Percentiles rank a stretch among this genome's conserved stretches.
phyloP scores from a whole-genome alignment of 306 rosid genomes.

The Lathyrus tuberosus region DNA sequence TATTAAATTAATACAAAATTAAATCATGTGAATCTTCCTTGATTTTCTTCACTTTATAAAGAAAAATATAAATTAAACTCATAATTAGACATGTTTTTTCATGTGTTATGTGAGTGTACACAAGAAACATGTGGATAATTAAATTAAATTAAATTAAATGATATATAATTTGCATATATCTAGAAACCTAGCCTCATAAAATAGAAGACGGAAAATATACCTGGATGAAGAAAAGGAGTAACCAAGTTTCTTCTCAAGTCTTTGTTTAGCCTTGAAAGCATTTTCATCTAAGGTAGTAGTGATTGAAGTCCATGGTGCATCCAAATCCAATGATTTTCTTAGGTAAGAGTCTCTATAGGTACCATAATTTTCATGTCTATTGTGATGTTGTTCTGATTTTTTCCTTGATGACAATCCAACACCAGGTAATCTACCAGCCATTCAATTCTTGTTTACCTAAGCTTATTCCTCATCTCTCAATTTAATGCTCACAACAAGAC shows the following conservation, averaged over 20 bases:
- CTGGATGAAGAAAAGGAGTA: conserved; percentile 44
- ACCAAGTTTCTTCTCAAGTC: conserved; percentile 53
- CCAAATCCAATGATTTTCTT: conserved; percentile 27
- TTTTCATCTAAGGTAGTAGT: conserved; percentile 48
- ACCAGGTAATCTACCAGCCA: conserved; percentile 69
- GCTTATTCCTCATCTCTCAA: conserved; percentile 25
- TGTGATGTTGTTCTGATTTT: conserved; percentile 6
- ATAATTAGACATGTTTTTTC: not conserved
- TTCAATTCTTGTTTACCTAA: conserved; percentile 31
- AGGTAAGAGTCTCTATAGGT: not conserved
- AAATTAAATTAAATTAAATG: not conserved
- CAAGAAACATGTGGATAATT: not conserved
- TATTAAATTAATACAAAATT: not conserved
- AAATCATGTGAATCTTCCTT: not conserved
- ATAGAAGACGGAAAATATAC: conserved; percentile 32
- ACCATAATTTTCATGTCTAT: not conserved
- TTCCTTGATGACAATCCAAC: conserved; percentile 55
- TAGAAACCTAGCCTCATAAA: not conserved
- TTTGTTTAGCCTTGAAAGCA: conserved; percentile 50
- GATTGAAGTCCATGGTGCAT: conserved; percentile 20
- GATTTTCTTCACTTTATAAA: not conserved
- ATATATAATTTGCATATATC: not conserved
- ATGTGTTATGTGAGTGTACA: not conserved
- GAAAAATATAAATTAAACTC: not conserved
- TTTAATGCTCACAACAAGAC: conserved; percentile 18